A percentile compares a stretch with the other conserved stretches of the same genome.
phyloP scores from a whole-genome alignment of 371 early-diverging fungal genomes.

The Dichotomocladium elegans region DNA sequence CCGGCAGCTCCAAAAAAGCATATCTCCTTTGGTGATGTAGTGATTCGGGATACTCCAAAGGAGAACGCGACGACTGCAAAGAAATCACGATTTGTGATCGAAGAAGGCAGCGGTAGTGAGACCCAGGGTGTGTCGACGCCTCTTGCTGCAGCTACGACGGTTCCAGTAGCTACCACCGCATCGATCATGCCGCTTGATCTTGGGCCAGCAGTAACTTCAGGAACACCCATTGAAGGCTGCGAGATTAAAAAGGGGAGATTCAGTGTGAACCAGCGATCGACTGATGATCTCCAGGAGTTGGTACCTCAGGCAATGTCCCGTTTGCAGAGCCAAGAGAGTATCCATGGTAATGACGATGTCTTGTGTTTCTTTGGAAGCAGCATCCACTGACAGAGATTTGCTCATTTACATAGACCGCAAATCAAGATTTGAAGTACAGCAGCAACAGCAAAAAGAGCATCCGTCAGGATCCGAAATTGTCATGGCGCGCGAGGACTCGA shows the following conservation, averaged over 20 bases:
- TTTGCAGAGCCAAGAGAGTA: constrained; percentile 10
- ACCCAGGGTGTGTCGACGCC: constrained; percentile 16
- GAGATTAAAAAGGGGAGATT: constrained; percentile 63
- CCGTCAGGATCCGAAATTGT: not conserved
- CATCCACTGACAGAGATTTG: not conserved
- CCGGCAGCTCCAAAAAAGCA: constrained; percentile 14
- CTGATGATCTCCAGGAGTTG: constrained; percentile 1
- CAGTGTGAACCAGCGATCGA: constrained; percentile 41
- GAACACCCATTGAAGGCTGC: constrained; percentile 8
- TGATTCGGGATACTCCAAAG: constrained; percentile 28
- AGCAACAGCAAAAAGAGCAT: constrained; percentile 10
- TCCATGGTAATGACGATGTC: constrained; percentile 6
- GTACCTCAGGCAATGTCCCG: constrained; percentile 8
- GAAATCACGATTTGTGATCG: constrained; percentile 53
- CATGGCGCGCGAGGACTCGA: constrained; percentile 38
- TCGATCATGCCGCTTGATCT: not conserved
- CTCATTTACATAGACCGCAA: constrained; percentile 8
- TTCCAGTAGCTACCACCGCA: not conserved
- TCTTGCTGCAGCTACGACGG: not conserved
- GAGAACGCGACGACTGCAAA: constrained; percentile 8
- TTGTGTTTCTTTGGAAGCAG: too few species aligned
- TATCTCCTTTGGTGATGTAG: constrained; percentile 48
- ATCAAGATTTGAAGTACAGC: constrained; percentile 20
- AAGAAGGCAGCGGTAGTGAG: constrained; percentile 22
- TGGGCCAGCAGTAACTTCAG: not conserved